Evolutionary conservation across 1,284 basidiomycete genomes (phyloP), one percentile per base, ranked within the genome.

Genomic region (Puccinia novopanici): DNA sequence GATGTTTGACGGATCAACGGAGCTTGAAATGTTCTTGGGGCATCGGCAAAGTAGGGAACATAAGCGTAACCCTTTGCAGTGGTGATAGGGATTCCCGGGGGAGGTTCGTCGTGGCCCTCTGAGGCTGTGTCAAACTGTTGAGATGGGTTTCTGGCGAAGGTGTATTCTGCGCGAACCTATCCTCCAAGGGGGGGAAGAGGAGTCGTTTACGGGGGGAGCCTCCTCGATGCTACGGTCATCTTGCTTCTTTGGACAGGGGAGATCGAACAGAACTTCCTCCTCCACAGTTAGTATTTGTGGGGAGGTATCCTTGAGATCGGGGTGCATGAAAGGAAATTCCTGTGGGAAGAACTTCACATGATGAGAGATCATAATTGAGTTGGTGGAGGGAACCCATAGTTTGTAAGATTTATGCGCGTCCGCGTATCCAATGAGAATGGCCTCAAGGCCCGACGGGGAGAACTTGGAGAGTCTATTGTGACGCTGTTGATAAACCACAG

Each of bases 1-100:
- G n/a, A n/a, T n/a, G n/a, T n/a, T n/a, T n/a, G n/a, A n/a, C 8
- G n/a, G 6, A 71, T 71, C 68, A 2, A 71, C 45, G 65, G 17
- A 15, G 2, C 17, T 24, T 5, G 40, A 48, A 45, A 52, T 71
- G 68, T 71, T 52, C 13, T 71, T 4, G 65, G 65, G 3, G 65
- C 65, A 17, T 19, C 30, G 12, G 4, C 10, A 34, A 34, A 63
- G 34, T 17, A n/a, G 19, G 34, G 63, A 17, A 65, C 63, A 42
- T 40, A 65, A 4, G 17, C 27, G 34, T 65, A 65, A 4, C 63
- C 63, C 19, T n/a, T 65, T 65, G 13, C 19, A 40, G 15, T 6
- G 45, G 6, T 45, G 6, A 45, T 6, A 15, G 45, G 6, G 6
- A 15, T 8, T 27, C 12, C 19, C 6, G 40, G 22, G 34, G 13